These are phyloP conservation scores for Piloderma croceum DNA, from an alignment of 768 basidiomycete species.

Conservation along the genomic window DNA sequence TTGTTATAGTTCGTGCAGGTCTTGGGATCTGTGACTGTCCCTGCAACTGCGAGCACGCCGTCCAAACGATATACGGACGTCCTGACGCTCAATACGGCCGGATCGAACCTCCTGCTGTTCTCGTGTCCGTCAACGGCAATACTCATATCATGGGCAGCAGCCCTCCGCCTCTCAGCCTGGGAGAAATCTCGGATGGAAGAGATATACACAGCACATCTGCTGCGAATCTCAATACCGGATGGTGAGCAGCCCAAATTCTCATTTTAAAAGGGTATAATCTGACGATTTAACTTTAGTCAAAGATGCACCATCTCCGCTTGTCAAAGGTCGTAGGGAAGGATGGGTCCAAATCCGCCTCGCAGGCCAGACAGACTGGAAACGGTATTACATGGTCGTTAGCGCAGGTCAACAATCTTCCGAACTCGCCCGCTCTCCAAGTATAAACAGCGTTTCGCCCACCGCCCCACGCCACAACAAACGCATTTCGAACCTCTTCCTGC, in stretches of 20 bases:
- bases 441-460: constrained; percentile 22
- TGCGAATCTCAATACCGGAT: constrained; percentile 66
- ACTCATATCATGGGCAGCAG: constrained; percentile 86
- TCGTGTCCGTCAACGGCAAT: constrained; percentile 70
- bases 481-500: constrained; percentile 58
- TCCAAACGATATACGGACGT: constrained; percentile 66
- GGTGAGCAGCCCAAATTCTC: constrained; percentile 23
- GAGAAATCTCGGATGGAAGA: constrained; percentile 94
- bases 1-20: constrained; percentile 66
- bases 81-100: constrained; percentile 90
- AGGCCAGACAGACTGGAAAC: constrained; percentile 98
- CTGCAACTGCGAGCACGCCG: constrained; percentile 44
- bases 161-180: constrained; percentile 86
- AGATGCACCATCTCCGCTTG: constrained; percentile 36
- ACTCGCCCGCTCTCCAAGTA: constrained; percentile 19
- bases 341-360: constrained; percentile 87
- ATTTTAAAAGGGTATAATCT: not conserved
- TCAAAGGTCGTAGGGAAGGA: constrained; percentile 77
- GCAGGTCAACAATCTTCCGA: too few species aligned
- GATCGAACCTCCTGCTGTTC: constrained; percentile 84
- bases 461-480: constrained; percentile 47
- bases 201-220: constrained; percentile 93
- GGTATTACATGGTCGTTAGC: constrained; percentile 76
- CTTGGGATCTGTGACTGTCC: constrained; percentile 65
- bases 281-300: not conserved